A percentile compares a stretch with the other conserved stretches of the same genome.
These are phyloP conservation scores for Daldinia vernicosa DNA, from an alignment of 495 filamentous ascomycete species.

Conservation along the genomic window DNA sequence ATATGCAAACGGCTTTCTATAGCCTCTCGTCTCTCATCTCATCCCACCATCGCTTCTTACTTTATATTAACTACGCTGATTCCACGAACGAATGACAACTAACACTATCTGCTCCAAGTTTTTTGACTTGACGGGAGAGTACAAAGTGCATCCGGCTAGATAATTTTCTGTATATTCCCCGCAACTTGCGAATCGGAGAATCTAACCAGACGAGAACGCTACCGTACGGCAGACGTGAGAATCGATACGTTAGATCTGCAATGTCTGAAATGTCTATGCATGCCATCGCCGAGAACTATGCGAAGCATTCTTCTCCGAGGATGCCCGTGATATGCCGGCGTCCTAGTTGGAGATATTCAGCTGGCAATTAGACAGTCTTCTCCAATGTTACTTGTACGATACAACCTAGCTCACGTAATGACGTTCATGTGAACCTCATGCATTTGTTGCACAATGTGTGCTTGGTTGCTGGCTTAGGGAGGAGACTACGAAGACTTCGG, in stretches of 20 bases:
- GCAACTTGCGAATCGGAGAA: neutral
- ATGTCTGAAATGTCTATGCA: neutral
- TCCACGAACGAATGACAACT: neutral
- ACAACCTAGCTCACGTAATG: neutral
- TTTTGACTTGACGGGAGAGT: neutral
- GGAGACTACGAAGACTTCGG: neutral
- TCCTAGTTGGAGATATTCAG: neutral
- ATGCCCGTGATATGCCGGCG: neutral
- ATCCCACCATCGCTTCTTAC: neutral
- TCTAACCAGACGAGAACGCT: neutral
- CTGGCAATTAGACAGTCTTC: neutral
- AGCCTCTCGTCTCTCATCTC: neutral
- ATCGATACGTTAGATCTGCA: neutral
- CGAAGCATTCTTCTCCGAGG: neutral
- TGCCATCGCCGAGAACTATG: neutral
- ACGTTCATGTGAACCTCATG: neutral
- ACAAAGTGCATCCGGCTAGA: neutral
- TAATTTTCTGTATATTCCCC: neutral
- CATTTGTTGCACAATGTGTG: neutral
- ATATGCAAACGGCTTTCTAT: neutral
- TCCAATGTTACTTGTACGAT: neutral
- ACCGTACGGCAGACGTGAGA: neutral
- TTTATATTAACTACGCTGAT: neutral
- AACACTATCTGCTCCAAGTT: neutral
- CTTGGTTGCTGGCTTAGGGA: neutral